Base-by-base conservation (phyloP, 2,329 filamentous ascomycete species). In the Trichoderma arundinaceum region DNA sequence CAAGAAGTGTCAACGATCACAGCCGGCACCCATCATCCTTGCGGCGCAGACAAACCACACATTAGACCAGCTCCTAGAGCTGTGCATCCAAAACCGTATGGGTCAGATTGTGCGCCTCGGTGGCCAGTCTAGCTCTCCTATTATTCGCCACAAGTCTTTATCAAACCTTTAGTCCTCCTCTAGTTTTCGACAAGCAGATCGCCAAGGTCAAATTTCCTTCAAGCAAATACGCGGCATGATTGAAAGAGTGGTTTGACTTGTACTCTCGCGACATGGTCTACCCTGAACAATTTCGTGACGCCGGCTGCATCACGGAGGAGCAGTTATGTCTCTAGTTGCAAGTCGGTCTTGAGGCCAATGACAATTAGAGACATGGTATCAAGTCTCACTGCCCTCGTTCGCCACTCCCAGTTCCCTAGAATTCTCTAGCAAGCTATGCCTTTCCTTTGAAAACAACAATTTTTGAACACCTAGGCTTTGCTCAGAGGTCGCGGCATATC, bases 11-110 rank as follows among this genome's bases (percentile, higher is more conserved):
- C 80, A 77, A 0, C 15, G 6, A 28, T 86, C 89, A 66, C 52
- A 48, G 13, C 44, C 52, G 2, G 84, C 88, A 8, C 91, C 91
- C 0, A 88, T 97, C 35, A 83, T 97, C 19, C 82, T 97, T 3
- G 86, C 92, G 0, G 92, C 92, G 7, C 92, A 97, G 71, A 97
- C 93, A 0, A 97, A 97, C 66, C 92, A 97, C 75, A 93, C 93
- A 0, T 79, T 97, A 0, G 93, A 97, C 71, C 93, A 97, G 73
- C 81, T 97, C 0, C 80, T 97, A 0, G 78, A 80, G 1, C 86
- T 89, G 63, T 82, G 92, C 15, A 80, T 87, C 1, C 73, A 79
- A 1, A 63, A 71, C 0, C 76, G 74, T 2, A 90, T 76, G 4
- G 68, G 69, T 82, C 82, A 86, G 1, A 88, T 93, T 65, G 78